Conservation (phyloP, 768 basidiomycete species). For the Amanita jacksonii region DNA sequence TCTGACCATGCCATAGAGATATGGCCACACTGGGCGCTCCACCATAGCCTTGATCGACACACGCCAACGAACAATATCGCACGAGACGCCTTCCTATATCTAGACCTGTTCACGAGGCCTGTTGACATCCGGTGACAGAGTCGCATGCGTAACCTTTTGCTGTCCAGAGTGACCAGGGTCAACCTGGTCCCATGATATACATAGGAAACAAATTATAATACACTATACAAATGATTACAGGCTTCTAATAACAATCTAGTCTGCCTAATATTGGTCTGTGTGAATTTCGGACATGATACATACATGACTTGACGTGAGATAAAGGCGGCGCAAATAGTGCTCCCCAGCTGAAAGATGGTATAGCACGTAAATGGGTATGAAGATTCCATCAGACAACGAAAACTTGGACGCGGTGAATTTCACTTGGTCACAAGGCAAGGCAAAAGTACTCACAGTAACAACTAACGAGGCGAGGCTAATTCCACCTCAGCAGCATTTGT, state of each 20-base stretch:
- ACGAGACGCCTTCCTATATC: background rate
- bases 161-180: background rate
- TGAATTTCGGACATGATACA: background rate
- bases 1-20: no score
- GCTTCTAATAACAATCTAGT: background rate
- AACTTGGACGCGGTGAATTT: no score
- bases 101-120: background rate
- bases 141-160: background rate
- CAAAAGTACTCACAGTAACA: background rate
- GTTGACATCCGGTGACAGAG: background rate
- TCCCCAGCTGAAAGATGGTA: slow-evolving; percentile 19
- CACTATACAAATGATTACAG: slow-evolving; percentile 1
- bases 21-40: no score
- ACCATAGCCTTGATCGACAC: background rate
- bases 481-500: slow-evolving; percentile 52
- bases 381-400: no score
- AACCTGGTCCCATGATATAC: no score
- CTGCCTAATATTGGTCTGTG: background rate
- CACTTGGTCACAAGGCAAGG: no score
- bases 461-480: background rate
- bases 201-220: background rate
- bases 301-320: background rate
- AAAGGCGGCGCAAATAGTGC: background rate
- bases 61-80: background rate
- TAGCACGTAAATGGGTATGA: slow-evolving; percentile 29